phyloP scores from a whole-genome alignment of 2,329 filamentous ascomycete genomes.

The Botryotinia convoluta region DNA sequence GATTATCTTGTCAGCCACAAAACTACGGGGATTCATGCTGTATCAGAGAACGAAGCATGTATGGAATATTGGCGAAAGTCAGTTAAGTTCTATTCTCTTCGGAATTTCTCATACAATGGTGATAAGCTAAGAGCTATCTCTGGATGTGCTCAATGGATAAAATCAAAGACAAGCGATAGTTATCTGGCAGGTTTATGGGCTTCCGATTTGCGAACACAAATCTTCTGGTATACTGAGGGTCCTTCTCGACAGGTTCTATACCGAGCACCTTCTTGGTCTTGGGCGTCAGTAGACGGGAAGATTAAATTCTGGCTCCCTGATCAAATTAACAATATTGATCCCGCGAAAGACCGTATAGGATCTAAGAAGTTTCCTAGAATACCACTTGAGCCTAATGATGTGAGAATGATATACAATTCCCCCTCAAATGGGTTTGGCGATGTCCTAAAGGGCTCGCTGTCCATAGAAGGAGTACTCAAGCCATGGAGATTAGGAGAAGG shows the following conservation, averaged over 20 bases:
- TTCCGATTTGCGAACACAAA: background rate
- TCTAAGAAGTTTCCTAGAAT: background rate
- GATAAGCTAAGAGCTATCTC: background rate
- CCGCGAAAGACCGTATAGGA: background rate
- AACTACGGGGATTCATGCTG: background rate
- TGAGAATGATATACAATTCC: background rate
- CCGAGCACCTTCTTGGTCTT: background rate
- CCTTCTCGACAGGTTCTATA: background rate
- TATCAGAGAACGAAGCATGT: background rate
- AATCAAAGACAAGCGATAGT: background rate
- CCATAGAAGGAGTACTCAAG: background rate
- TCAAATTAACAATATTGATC: background rate
- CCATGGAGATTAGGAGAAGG: background rate
- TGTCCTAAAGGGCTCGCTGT: background rate
- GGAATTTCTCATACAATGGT: background rate
- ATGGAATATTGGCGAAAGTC: background rate
- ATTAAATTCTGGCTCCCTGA: background rate
- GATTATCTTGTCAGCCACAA: background rate
- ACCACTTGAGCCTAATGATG: background rate
- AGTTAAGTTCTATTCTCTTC: background rate
- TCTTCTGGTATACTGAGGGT: background rate
- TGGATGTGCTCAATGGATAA: conserved; percentile 7
- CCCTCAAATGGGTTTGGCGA: background rate
- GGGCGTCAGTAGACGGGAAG: background rate
- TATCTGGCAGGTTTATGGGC: background rate